Evolutionary conservation across 352 stramenopile genomes (phyloP).

Genomic region (Phytophthora multivora): DNA sequence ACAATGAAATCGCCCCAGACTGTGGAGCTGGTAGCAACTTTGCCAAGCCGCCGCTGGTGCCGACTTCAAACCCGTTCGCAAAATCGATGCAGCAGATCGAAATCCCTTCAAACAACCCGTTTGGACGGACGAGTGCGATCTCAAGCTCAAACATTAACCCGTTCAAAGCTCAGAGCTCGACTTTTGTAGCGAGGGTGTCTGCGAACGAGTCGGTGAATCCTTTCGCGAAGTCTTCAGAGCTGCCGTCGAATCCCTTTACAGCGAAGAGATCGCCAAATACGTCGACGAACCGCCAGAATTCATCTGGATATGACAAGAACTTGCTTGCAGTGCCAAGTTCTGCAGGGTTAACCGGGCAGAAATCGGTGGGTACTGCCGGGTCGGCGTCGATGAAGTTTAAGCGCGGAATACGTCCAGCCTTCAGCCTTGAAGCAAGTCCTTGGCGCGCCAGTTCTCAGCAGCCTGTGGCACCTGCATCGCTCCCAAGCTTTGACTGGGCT

Average conservation of each 20-base stretch:
- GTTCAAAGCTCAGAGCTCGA: slow-evolving; percentile 1
- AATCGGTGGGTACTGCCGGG: neutral
- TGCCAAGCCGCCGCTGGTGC: slow-evolving; percentile 9
- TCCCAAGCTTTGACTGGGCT: slow-evolving; percentile 13
- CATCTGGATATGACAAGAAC: neutral
- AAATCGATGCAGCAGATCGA: neutral
- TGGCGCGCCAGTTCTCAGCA: neutral
- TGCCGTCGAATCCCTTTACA: slow-evolving; percentile 10
- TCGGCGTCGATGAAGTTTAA: slow-evolving; percentile 19
- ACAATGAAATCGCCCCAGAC: too few relatives aligned
- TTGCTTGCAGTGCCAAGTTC: neutral
- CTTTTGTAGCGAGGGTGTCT: slow-evolving; percentile 4
- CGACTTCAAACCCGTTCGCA: slow-evolving; percentile 14
- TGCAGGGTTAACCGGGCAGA: slow-evolving; percentile 2
- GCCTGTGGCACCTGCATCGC: neutral
- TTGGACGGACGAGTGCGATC: neutral
- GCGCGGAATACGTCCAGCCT: slow-evolving; percentile 6
- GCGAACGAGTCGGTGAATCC: slow-evolving; percentile 6
- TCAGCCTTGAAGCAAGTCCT: slow-evolving; percentile 1
- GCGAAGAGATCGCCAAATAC: neutral
- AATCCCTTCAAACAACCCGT: slow-evolving; percentile 10
- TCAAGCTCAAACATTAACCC: slow-evolving; percentile 5
- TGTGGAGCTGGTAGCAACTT: neutral
- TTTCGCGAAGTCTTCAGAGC: neutral
- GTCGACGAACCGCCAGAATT: too few relatives aligned